Evolutionary conservation across 2,329 filamentous ascomycete genomes (phyloP), one percentile per base, ranked within the genome.

Genomic region (Ophiostoma sp.): DNA sequence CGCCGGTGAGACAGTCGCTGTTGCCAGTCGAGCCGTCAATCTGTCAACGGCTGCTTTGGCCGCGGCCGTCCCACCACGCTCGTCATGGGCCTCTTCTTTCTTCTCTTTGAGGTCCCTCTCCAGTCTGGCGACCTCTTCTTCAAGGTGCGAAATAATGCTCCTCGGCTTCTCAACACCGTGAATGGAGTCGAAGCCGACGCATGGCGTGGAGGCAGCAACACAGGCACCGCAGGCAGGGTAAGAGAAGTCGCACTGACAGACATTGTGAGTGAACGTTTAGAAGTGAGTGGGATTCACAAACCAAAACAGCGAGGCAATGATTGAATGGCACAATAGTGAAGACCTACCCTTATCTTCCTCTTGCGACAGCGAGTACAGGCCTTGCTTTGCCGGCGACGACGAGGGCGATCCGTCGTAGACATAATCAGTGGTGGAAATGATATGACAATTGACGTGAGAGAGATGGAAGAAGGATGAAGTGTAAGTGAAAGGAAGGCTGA

Each of bases 121-220:
- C 4, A 69, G 66, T 15, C 45, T 45, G n/a, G 45, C 45, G 15
- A 69, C 66, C 28, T 69, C 66, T 31, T 69, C 66, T 31, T 69
- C 66, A 7, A 69, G 66, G 45, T 69, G 66, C 17, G 66, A 69
- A 25, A 69, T 69, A 28, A 69, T 52, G 42, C 66, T 69, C 12
- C 66, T 25, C 45, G 66, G 66, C 66, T 69, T 69, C 66, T 69
- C 66, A 3, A 69, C 66, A 11, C 66, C 66, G 17, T 69, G 66
- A 19, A 69, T 69, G n/a, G 66, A 69, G 66, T 69, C 66, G 19
- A 55, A 69, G 28, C 66, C 66, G 28, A 69, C 66, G 12, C 66
- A 69, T 3, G 33, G 33, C 1, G 33, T 11, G 8, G 59, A 39
- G 9, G 59, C 59, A n/a, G 59, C n/a, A 19, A 42, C 59, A 17